phyloP scores from a whole-genome alignment of 164 flowering plant species.

The grape (Vitis vinifera) region ASM3070453v1 NC_081818.1:19672501-19673000 shows the following conservation, averaged over 20 bases:
- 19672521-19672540: too few relatives aligned
- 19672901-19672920: conserved; percentile 17
- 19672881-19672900: neutral
- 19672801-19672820: conserved; percentile 4
- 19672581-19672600: neutral
- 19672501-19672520: too few relatives aligned
- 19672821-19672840: conserved; percentile 15
- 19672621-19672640: neutral
- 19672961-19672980: neutral
- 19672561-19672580: neutral
- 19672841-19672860: conserved; percentile 21
- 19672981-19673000: neutral
- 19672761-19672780: conserved; percentile 16
- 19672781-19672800: conserved; percentile 7
- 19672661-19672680: neutral
- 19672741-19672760: conserved; percentile 19
- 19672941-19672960: conserved; percentile 17
- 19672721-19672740: conserved; percentile 8
- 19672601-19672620: neutral
- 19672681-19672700: too few relatives aligned
- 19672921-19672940: conserved; percentile 10
- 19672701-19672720: too few relatives aligned
- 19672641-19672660: neutral
- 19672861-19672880: conserved; percentile 14
- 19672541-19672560: too few relatives aligned